Evolutionary conservation across 108 stramenopile species (phyloP).

Genomic region (Conticribra weissflogii): DNA sequence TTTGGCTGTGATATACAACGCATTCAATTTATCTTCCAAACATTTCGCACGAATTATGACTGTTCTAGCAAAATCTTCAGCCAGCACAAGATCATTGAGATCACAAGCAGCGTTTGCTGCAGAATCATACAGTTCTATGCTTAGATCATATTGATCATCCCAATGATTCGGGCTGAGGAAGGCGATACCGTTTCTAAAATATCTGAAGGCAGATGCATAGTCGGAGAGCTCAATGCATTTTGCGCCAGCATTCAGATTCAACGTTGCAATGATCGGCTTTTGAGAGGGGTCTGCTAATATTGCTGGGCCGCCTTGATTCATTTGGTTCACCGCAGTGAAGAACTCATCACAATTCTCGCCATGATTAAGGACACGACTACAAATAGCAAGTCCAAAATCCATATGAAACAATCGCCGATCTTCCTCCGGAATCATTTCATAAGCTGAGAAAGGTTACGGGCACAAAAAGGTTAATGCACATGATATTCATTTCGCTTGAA

Average conservation of each 20-base stretch:
- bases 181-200: constrained; percentile 22
- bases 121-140: constrained; percentile 15
- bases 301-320: constrained; percentile 22
- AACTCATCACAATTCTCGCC: constrained; percentile 7
- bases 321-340: constrained; percentile 23
- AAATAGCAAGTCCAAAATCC: too few relatives aligned
- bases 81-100: neutral
- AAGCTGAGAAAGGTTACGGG: too few relatives aligned
- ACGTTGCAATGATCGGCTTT: neutral
- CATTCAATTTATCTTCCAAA: constrained; percentile 19
- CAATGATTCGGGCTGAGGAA: constrained; percentile 25
- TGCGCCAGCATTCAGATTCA: constrained; percentile 31
- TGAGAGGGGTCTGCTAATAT: neutral
- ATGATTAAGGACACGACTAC: neutral
- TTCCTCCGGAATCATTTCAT: too few relatives aligned
- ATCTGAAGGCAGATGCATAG: constrained; percentile 14
- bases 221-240: constrained; percentile 27
- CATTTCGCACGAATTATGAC: neutral
- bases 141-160: constrained; percentile 18
- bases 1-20: neutral
- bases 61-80: neutral
- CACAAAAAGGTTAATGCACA: too few relatives aligned
- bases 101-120: constrained; percentile 2
- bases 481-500: too few relatives aligned
- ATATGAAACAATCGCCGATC: too few relatives aligned